Evolutionary conservation across 2,329 filamentous ascomycete species (phyloP), one percentile per base, ranked within the genome.

Genomic region (Botrytis fragariae): DNA sequence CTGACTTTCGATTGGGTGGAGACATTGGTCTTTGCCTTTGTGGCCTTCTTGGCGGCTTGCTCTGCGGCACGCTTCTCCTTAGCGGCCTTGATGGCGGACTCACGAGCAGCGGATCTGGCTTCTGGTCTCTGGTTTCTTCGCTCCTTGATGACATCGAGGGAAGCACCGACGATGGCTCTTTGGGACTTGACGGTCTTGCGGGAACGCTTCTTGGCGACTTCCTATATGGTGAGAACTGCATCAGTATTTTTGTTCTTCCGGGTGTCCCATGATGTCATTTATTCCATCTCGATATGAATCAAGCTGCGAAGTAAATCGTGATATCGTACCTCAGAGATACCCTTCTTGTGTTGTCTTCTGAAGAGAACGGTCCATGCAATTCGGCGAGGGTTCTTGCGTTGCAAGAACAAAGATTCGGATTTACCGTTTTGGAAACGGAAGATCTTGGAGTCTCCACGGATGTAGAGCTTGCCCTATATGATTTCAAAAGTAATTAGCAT

Each of bases 371-470:
- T 99, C 96, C 96, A 99, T 81, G 95, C 92, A 86, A 99, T 98
- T 85, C 95, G 94, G 87, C 96, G 95, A 85, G 96, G 96, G 92
- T 99, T 99, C 94, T 99, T 99, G 90, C 96, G 95, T 91, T 99
- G 96, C 82, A 98, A 93, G 92, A 99, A 99, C 81, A 99, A 93
- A 81, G 94, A 97, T 89, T 99, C 96, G 87, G 94, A 95, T 90
- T 99, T 99, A 89, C 96, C 94, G 88, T 97, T 98, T 88, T 97
- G 94, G 93, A 99, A 99, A 85, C 96, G 95, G 93, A 99, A 99
- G 90, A 98, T 91, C 91, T 98, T 99, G 94, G 93, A 97, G 91
- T 99, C 96, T 85, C 95, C 95, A 87, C 96, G 94, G 90, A 99
- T 89, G 89, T 95, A 99, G 89, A 99, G 93, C 90, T 98, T 98